Evolutionary conservation across 2,329 filamentous ascomycete species (phyloP).

Genomic region (Cyphellophora europaea): DNA sequence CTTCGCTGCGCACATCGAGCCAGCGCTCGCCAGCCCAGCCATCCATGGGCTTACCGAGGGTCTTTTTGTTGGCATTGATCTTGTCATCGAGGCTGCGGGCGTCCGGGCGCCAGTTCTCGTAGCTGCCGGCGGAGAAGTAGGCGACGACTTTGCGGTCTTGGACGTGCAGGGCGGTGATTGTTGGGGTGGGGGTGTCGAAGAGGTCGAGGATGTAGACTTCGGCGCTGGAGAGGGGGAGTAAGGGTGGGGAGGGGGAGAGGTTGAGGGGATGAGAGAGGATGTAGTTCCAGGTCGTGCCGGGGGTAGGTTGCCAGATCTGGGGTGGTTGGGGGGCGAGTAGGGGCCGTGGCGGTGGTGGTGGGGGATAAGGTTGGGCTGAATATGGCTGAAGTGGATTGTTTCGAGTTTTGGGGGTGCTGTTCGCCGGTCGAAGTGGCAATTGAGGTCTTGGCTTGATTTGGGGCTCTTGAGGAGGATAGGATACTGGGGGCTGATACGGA

Average conservation of each 20-base stretch:
- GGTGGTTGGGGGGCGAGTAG: no score
- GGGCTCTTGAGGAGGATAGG: neutral
- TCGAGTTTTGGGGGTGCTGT: slow-evolving; percentile 18
- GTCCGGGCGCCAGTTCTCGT: slow-evolving; percentile 54
- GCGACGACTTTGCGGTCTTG: slow-evolving; percentile 56
- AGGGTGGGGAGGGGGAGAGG: neutral
- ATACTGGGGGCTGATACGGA: no score
- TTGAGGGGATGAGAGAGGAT: neutral
- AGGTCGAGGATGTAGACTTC: slow-evolving; percentile 34
- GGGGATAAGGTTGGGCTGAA: no score
- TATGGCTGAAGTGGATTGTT: no score
- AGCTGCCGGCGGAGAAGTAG: slow-evolving; percentile 65
- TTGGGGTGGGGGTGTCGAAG: slow-evolving; percentile 41
- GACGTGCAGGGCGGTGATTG: slow-evolving; percentile 39
- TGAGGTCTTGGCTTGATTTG: neutral
- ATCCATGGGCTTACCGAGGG: slow-evolving; percentile 49
- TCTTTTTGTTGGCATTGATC: slow-evolving; percentile 24
- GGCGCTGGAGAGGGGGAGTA: neutral
- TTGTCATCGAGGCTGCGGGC: slow-evolving; percentile 39
- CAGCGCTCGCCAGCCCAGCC: slow-evolving; percentile 61
- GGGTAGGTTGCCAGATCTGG: slow-evolving; percentile 45
- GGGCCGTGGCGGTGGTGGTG: no score
- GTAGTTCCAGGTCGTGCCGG: slow-evolving; percentile 53
- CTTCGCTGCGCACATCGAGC: slow-evolving; percentile 49
- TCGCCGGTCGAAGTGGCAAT: neutral